Base-by-base conservation (phyloP, 2,329 filamentous ascomycete genomes). In the Colletotrichum sp. region DNA sequence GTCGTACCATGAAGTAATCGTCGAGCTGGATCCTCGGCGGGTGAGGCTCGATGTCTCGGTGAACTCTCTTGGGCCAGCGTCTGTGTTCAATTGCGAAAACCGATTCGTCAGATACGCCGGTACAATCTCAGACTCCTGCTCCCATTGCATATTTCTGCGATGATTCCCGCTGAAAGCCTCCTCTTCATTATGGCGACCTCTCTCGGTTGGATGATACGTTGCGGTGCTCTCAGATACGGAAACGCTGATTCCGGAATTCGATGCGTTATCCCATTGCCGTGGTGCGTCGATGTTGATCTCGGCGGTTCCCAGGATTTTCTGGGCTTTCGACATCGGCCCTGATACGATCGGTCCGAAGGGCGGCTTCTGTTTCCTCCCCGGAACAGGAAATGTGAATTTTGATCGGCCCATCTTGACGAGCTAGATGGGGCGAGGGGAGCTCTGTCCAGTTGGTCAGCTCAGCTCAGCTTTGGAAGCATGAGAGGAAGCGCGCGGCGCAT, bases 1-100 rank as follows among this genome's bases (percentile, higher is more conserved):
- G 82, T 92, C 90, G 81, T 92, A 92, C 82, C 88, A 90, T 1
- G 90, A 90, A 36, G 85, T 85, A 74, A 91, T 87, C n/a, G 90
- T 91, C 6, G 90, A 91, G 48, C 85, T 87, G 3, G 90, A 92
- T 61, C 86, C 85, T 36, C 87, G 87, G 65, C 90, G 87, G 55
- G 86, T 85, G 43, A 90, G 77, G 71, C 84, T 87, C 4, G 87
- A 86, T 26, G 84, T 84, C 63, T 89, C 87, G 9, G 86, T 87
- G 55, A 68, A 71, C 26, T 77, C 77, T 18, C 70, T 61, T 32
- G 57, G 59, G 13, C 71, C 63, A 63, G 59, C 77, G 14, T 73
- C 75, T 4, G 60, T 68, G 14, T 65, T 59, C 63, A 76, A 39
- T 26, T 75, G 75, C 21, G 76, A 76, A 30, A 74, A 74, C 9